Evolutionary conservation across 2,329 filamentous ascomycete species (phyloP), one percentile per base, ranked within the genome.

Genomic region (Claviceps lovelessii): DNA sequence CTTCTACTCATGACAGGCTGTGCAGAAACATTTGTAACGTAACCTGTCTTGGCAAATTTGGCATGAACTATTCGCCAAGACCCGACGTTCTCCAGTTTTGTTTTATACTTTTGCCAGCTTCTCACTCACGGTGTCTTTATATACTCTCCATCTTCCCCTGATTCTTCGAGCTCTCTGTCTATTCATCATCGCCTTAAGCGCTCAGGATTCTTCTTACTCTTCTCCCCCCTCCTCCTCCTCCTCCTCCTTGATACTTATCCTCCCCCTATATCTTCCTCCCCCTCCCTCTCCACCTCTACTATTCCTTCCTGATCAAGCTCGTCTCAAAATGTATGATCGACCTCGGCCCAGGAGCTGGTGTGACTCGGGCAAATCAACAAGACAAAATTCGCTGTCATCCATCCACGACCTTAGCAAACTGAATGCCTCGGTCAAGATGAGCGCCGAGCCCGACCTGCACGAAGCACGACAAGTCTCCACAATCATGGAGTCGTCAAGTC

Each of bases 291-390:
- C 42, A 35, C 7, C n/a, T 19, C 2, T 33, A 19, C 19, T 29
- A 4, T 29, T 19, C 4, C 9, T 10, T 31, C 23, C 19, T 13
- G 5, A 9, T 29, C 13, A 15, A 46, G 9, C 19, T n/a, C 10
- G 4, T 15, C 7, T 29, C 29, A 52, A 29, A n/a, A 54, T 56
- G 52, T n/a, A 13, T 45, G 23, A 51, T 19, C 48, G 35, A 49
- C 13, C 28, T 17, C 51, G 48, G 19, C 28, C 52, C 8, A 51
- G 37, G 35, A 56, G 52, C 49, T 56, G 55, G 55, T 44, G 31
- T 31, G 52, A 56, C 23, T 54, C 55, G 15, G 35, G 44, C 35
- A 49, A 17, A 29, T 44, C 48, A 49, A 56, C 52, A 9, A 56
- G 55, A 13, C 44, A 52, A 10, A 56, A 54, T 41, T 51, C 55